Evolutionary conservation across 148 eudicot genomes (phyloP).

Genomic region (Bassia scoparia): DNA sequence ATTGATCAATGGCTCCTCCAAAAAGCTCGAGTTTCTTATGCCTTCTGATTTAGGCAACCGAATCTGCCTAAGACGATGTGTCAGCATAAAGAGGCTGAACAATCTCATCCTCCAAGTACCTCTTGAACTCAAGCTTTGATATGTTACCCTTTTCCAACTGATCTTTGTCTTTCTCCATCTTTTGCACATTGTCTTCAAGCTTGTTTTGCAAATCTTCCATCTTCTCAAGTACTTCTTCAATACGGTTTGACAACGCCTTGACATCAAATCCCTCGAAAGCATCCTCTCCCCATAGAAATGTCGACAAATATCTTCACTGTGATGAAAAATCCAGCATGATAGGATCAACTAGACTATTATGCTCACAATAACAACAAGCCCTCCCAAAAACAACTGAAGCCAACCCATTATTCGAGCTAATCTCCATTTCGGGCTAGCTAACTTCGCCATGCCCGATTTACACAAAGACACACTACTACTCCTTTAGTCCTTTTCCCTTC

Average conservation of each 20-base stretch:
- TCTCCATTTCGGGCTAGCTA: conserved; percentile 48
- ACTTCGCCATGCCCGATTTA: conserved; percentile 42
- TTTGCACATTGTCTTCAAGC: conserved; percentile 65
- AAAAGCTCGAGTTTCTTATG: conserved; percentile 33
- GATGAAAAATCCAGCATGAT: conserved; percentile 80
- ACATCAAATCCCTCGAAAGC: conserved; percentile 52
- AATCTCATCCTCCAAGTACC: conserved; percentile 73
- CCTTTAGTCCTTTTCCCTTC: neutral
- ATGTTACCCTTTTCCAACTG: conserved; percentile 33
- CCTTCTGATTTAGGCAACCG: conserved; percentile 56
- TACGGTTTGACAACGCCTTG: conserved; percentile 49
- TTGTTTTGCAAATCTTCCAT: conserved; percentile 67
- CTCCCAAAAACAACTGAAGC: conserved; percentile 69
- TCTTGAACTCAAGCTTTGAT: conserved; percentile 58
- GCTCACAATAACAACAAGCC: conserved; percentile 67
- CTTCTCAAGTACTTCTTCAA: conserved; percentile 74
- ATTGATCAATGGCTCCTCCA: conserved; percentile 84
- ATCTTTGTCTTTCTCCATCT: conserved; percentile 56
- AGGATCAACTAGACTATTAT: conserved; percentile 61
- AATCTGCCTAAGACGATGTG: conserved; percentile 84
- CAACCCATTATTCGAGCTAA: conserved; percentile 56
- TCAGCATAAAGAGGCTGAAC: conserved; percentile 67
- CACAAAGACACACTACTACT: conserved; percentile 18
- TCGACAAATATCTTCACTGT: conserved; percentile 63
- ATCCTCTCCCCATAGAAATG: conserved; percentile 53